Evolutionary conservation across 768 basidiomycete species (phyloP).

Genomic region (Amanita molliuscula): DNA sequence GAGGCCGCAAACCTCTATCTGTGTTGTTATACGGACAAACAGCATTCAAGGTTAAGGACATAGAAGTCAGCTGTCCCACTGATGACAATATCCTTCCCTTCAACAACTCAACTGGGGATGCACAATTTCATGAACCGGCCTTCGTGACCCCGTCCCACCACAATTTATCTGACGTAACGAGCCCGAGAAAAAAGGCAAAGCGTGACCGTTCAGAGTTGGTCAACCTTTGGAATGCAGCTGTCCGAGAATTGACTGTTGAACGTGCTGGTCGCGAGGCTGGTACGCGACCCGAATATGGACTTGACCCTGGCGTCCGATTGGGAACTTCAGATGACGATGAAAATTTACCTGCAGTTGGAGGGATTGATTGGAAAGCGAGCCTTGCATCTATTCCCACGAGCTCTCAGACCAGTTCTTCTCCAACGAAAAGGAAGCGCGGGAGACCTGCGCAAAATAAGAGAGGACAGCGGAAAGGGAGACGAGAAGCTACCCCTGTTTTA

Average conservation of each 20-base stretch:
- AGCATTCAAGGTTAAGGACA: constrained; percentile 13
- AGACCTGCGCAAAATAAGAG: constrained; percentile 9
- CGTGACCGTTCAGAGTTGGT: constrained; percentile 3
- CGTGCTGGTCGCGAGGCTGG: background rate
- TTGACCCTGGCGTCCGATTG: background rate
- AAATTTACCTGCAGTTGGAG: constrained; percentile 5
- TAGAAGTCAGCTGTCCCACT: constrained; percentile 24
- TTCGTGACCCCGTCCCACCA: constrained; percentile 12
- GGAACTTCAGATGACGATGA: background rate
- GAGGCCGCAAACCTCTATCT: background rate
- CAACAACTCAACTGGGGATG: constrained; percentile 17
- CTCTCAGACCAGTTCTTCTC: background rate
- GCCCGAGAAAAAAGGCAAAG: constrained; percentile 5
- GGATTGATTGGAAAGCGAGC: constrained; percentile 3
- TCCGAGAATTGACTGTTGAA: background rate
- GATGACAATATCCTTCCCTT: constrained; percentile 32
- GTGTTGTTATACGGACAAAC: constrained; percentile 1
- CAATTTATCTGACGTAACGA: background rate
- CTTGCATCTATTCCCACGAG: constrained; percentile 3
- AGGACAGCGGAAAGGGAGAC: constrained; percentile 16
- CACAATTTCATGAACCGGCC: constrained; percentile 26
- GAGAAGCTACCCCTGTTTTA: constrained; percentile 8
- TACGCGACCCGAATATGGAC: background rate
- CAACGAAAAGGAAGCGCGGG: constrained; percentile 2
- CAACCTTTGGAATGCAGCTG: constrained; percentile 1